phyloP scores from a whole-genome alignment of 2,329 filamentous ascomycete species.

The Sclerotinia trifoliorum region DNA sequence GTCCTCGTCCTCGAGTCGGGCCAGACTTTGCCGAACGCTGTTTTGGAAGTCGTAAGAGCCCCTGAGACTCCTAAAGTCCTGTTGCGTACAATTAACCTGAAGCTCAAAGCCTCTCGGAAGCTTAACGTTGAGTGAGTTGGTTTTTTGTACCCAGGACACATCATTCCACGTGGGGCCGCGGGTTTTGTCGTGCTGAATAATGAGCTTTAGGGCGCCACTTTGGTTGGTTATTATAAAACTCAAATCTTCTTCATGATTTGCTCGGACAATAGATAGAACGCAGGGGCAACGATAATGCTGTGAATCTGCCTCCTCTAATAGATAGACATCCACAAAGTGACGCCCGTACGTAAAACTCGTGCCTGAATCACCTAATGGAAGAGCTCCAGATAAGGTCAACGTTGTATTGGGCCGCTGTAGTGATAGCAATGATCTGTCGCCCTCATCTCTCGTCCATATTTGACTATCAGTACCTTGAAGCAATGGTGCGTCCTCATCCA shows the following conservation, averaged over 20 bases:
- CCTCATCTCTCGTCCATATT: conserved; percentile 72
- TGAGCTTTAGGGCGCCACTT: conserved; percentile 71
- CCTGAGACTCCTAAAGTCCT: conserved; percentile 77
- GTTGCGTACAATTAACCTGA: conserved; percentile 66
- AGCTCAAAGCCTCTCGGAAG: conserved; percentile 75
- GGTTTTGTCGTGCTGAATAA: conserved; percentile 67
- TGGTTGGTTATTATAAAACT: conserved; percentile 77
- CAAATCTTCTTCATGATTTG: conserved; percentile 65
- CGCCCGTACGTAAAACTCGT: conserved; percentile 77
- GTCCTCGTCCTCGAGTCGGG: conserved; percentile 66
- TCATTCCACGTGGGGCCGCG: conserved; percentile 76
- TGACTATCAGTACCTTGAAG: conserved; percentile 76
- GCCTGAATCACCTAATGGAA: conserved; percentile 74
- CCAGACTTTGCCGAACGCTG: conserved; percentile 70
- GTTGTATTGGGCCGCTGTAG: conserved; percentile 34
- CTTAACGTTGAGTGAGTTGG: conserved; percentile 63
- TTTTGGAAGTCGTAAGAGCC: conserved; percentile 82
- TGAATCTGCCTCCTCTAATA: conserved; percentile 70
- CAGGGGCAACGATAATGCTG: conserved; percentile 70
- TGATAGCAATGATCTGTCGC: conserved; percentile 34
- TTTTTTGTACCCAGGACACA: conserved; percentile 72
- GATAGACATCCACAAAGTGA: conserved; percentile 69
- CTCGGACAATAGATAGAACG: conserved; percentile 72
- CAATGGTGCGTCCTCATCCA: conserved; percentile 63
- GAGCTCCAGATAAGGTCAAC: conserved; percentile 57